Evolutionary conservation across 441 rosid genomes (phyloP).

Genomic region (Gossypium schwendimanii): DNA sequence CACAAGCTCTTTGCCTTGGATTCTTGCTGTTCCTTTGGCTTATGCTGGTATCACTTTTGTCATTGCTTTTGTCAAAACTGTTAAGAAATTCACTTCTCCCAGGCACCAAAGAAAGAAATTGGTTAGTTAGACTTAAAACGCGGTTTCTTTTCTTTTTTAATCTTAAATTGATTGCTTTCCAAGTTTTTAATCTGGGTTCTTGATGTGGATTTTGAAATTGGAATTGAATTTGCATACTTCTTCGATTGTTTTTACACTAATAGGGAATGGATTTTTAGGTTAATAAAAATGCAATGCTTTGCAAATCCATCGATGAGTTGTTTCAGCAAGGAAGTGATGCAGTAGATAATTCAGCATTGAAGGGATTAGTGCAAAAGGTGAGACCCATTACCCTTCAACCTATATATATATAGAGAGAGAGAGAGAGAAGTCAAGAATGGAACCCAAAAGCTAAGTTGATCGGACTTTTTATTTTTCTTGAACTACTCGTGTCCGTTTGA

Average conservation of each 20-base stretch:
- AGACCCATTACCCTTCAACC: conserved; percentile 6
- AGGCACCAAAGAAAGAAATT: conserved; percentile 54
- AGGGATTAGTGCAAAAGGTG: conserved; percentile 58
- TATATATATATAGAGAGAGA: background rate
- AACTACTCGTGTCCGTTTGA: background rate
- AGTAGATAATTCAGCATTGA: conserved; percentile 42
- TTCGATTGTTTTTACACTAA: background rate
- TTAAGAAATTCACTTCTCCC: conserved; percentile 69
- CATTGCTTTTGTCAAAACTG: conserved; percentile 71
- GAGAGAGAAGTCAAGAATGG: too few relatives aligned
- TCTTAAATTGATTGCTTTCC: background rate
- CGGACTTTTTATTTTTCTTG: background rate
- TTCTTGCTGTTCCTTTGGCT: conserved; percentile 77
- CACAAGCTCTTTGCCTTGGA: conserved; percentile 81
- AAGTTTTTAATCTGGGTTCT: background rate
- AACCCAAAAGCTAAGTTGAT: background rate
- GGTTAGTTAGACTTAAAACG: conserved; percentile 28
- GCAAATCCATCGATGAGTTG: conserved; percentile 65
- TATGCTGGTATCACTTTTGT: conserved; percentile 67
- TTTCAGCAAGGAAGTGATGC: conserved; percentile 48
- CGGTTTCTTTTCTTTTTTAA: background rate
- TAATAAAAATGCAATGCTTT: conserved; percentile 70
- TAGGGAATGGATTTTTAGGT: conserved; percentile 34
- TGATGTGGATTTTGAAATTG: background rate
- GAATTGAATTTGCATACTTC: background rate